Percentiles rank a stretch among this genome's conserved stretches.
Conservation (phyloP, 208 protist species). For the Vickermania ingenoplastis region DNA sequence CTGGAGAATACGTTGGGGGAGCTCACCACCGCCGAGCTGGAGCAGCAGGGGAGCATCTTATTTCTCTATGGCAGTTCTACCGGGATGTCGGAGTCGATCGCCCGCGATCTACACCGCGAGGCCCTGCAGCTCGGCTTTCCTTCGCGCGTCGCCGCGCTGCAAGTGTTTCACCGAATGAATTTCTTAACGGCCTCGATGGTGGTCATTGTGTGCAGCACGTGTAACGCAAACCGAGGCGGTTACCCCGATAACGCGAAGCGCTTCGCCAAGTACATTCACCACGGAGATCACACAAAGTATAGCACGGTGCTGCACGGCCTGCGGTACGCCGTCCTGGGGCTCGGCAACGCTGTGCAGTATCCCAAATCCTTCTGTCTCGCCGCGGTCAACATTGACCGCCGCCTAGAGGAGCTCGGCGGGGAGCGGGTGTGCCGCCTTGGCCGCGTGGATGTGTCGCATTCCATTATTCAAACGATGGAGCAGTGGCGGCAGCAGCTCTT, state of each 20-base stretch:
- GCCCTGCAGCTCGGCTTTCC: slow-evolving; percentile 23
- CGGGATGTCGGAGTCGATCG: slow-evolving; percentile 43
- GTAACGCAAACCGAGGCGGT: slow-evolving; percentile 24
- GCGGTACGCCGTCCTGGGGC: slow-evolving; percentile 37
- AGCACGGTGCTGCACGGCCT: slow-evolving; percentile 23
- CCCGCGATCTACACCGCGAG: slow-evolving; percentile 32
- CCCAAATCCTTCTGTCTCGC: slow-evolving; percentile 20
- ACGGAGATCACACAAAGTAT: slow-evolving; percentile 7
- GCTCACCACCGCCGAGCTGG: neutral
- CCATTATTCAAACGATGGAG: slow-evolving; percentile 19
- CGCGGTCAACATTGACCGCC: slow-evolving; percentile 18
- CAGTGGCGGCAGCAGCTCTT: slow-evolving; percentile 26
- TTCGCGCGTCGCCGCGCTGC: slow-evolving; percentile 33
- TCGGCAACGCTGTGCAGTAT: slow-evolving; percentile 37
- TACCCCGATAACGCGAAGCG: slow-evolving; percentile 35
- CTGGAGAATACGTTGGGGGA: neutral
- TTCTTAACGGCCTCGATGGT: slow-evolving; percentile 30
- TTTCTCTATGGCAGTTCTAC: slow-evolving; percentile 49
- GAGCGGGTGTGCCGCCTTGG: slow-evolving; percentile 15
- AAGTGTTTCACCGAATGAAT: slow-evolving; percentile 35
- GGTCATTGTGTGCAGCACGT: slow-evolving; percentile 48
- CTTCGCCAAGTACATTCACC: slow-evolving; percentile 40
- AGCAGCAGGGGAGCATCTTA: slow-evolving; percentile 12
- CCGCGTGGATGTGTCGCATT: slow-evolving; percentile 6
- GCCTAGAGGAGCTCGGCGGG: slow-evolving; percentile 24